Percentiles rank a stretch among this genome's conserved stretches.
These are phyloP conservation scores for Tetrahymena elliotti DNA, from an alignment of 73 alveolate species.

Conservation along the genomic window DNA sequence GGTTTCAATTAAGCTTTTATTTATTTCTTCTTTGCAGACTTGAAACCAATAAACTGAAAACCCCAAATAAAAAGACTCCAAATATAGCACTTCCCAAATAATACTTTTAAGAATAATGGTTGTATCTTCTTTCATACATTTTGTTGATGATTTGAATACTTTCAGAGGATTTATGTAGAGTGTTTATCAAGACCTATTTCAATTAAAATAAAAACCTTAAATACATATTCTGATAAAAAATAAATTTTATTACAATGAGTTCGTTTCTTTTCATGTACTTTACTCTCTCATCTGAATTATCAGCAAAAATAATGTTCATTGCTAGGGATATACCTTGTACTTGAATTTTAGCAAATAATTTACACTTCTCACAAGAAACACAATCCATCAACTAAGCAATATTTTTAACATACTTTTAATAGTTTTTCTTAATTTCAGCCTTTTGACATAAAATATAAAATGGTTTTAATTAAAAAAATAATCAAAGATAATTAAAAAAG, in stretches of 20 bases:
- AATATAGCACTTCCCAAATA: neutral
- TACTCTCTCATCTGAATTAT: neutral
- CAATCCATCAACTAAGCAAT: neutral
- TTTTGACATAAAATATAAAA: neutral
- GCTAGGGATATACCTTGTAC: neutral
- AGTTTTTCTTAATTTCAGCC: neutral
- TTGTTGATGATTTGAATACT: neutral
- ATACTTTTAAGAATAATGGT: neutral
- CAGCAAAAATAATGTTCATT: neutral
- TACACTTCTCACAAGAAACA: neutral
- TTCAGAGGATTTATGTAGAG: neutral
- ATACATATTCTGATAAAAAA: neutral
- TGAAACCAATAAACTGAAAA: no score
- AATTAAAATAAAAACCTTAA: neutral
- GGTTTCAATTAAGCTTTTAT: neutral
- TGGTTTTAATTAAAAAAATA: neutral
- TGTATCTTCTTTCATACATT: neutral
- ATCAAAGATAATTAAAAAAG: neutral
- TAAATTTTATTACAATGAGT: neutral
- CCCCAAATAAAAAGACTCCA: neutral
- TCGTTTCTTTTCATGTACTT: neutral
- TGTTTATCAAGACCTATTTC: neutral
- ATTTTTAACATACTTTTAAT: neutral
- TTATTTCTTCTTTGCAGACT: neutral
- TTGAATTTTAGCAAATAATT: neutral